Conservation (phyloP, 495 filamentous ascomycete species). For the Neurospora sp. region DNA sequence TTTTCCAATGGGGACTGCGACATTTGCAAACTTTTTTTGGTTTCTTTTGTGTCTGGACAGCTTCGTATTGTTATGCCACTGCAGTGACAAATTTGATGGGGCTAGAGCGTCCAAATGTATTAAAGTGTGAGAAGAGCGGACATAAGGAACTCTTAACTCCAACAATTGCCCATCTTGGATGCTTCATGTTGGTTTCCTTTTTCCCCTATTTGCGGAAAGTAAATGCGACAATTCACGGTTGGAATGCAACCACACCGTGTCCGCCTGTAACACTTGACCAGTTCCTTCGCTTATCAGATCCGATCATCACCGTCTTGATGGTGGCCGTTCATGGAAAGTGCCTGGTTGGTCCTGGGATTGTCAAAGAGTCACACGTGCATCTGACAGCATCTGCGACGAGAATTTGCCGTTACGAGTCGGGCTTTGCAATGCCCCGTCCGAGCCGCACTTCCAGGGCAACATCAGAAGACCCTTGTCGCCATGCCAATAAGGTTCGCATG, state of each 20-base stretch:
- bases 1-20: background rate
- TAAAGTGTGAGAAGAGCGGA: background rate
- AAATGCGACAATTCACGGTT: background rate
- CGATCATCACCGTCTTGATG: background rate
- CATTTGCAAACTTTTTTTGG: background rate
- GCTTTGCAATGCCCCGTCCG: conserved; percentile 5
- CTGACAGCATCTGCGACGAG: conserved; percentile 7
- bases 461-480: background rate
- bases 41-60: background rate
- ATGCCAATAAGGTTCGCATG: background rate
- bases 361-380: conserved; percentile 8
- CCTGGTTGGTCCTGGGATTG: background rate
- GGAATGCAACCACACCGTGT: background rate
- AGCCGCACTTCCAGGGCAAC: background rate
- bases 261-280: background rate
- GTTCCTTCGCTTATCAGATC: conserved; percentile 9
- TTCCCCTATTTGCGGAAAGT: background rate
- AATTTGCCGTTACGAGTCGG: conserved; percentile 15
- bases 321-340: background rate
- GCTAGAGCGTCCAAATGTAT: background rate
- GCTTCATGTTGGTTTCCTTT: background rate
- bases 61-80: background rate
- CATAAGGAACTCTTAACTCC: background rate
- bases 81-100: background rate
- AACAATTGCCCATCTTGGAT: background rate